These are phyloP conservation scores for Vitis hybrid DNA, from an alignment of 177 flowering plant species.

Conservation along the genomic window DNA sequence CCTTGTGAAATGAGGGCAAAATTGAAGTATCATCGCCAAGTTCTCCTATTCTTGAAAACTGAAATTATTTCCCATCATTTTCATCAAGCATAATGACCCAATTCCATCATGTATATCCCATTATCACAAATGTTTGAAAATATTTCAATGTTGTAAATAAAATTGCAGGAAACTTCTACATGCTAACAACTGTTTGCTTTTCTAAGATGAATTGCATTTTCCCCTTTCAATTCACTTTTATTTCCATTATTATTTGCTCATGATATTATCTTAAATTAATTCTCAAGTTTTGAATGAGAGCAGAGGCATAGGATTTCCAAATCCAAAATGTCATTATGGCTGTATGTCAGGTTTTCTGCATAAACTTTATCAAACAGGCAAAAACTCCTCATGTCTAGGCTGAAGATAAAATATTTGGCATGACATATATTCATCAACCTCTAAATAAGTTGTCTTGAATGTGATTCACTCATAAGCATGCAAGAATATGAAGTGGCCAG, in stretches of 20 bases:
- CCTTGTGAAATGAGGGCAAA: no score
- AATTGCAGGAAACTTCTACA: no score
- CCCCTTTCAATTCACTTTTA: not conserved
- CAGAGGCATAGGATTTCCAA: not conserved
- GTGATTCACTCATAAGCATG: not conserved
- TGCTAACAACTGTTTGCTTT: no score
- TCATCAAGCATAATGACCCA: no score
- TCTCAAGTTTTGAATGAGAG: not conserved
- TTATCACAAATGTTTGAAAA: no score
- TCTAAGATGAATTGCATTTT: not conserved
- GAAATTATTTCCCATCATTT: no score
- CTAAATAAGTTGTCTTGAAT: not conserved
- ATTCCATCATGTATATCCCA: no score
- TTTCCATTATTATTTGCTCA: not conserved
- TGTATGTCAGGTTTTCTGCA: not conserved
- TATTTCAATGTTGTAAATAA: no score
- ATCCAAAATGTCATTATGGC: not conserved
- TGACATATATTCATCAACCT: not conserved
- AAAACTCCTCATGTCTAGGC: not conserved
- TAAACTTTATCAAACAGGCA: not conserved
- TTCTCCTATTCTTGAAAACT: no score
- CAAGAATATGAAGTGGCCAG: slow-evolving; percentile 1
- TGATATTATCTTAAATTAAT: no score
- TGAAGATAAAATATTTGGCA: not conserved
- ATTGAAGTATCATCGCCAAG: no score